These are phyloP conservation scores for Vitrella brassicaformis DNA, from an alignment of 73 alveolate genomes.

Conservation along the genomic window DNA sequence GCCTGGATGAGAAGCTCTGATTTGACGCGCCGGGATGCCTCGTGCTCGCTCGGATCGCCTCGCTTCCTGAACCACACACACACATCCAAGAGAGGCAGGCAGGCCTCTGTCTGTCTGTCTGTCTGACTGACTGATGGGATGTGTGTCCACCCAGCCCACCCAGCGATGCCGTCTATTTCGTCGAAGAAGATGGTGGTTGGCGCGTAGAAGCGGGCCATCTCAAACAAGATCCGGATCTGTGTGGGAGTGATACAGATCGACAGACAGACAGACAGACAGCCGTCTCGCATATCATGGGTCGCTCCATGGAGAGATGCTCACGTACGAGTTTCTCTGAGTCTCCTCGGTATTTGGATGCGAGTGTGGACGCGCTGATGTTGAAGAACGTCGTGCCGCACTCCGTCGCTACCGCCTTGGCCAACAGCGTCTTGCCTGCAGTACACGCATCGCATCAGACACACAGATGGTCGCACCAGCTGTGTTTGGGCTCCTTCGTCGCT, in stretches of 20 bases:
- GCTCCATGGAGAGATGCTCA: constrained; percentile 13
- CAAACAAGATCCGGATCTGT: constrained; percentile 24
- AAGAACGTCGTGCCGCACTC: constrained; percentile 83
- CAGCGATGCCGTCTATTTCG: constrained; percentile 82
- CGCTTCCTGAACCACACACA: constrained; percentile 27
- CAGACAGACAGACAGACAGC: not conserved
- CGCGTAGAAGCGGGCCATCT: constrained; percentile 90
- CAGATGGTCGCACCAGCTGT: not conserved
- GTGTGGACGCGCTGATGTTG: constrained; percentile 73
- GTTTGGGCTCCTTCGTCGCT: no score
- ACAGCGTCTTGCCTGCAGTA: constrained; percentile 75
- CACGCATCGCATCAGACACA: constrained; percentile 15
- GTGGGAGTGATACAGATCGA: not conserved
- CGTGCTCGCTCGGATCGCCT: constrained; percentile 49
- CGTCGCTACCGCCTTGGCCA: constrained; percentile 89
- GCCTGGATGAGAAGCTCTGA: constrained; percentile 52
- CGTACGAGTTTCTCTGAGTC: constrained; percentile 96
- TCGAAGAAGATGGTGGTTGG: constrained; percentile 94
- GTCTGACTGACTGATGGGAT: no score
- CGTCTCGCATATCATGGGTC: no score
- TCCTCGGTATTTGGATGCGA: constrained; percentile 94
- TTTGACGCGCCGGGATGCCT: constrained; percentile 51
- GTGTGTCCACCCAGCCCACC: not conserved
- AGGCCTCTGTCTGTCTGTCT: no score
- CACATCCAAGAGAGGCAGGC: no score